Percentiles rank a stretch among this genome's conserved stretches.
These are phyloP conservation scores for Metarhizium robertsii DNA, from an alignment of 2,329 filamentous ascomycete genomes.

Conservation along the genomic window DNA sequence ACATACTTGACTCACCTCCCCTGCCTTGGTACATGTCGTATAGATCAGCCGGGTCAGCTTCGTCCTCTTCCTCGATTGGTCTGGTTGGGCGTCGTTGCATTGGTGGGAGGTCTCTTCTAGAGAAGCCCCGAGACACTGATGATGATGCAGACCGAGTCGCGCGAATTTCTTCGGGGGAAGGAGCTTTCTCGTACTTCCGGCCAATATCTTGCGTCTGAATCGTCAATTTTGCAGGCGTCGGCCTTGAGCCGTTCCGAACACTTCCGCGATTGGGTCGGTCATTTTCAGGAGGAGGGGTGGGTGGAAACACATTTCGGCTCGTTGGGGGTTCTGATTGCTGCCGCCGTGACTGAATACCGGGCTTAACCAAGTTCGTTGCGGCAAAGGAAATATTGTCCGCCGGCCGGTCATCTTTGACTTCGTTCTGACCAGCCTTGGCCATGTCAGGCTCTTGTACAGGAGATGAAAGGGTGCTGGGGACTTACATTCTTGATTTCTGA, in stretches of 20 bases:
- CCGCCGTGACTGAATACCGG: constrained; percentile 67
- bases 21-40: constrained; percentile 49
- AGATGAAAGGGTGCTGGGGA: constrained; percentile 5
- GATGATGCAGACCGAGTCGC: constrained; percentile 33
- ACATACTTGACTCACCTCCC: constrained; percentile 28
- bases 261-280: constrained; percentile 57
- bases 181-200: constrained; percentile 46
- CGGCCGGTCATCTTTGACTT: constrained; percentile 69
- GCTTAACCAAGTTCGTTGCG: constrained; percentile 86
- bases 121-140: constrained; percentile 34
- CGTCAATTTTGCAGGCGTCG: constrained; percentile 52
- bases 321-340: constrained; percentile 80
- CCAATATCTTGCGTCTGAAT: constrained; percentile 46
- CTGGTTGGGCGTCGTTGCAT: constrained; percentile 19
- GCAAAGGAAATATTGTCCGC: constrained; percentile 82
- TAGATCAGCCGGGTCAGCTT: constrained; percentile 59
- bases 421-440: constrained; percentile 37
- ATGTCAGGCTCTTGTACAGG: constrained; percentile 10
- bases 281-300: constrained; percentile 92
- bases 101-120: constrained; percentile 26
- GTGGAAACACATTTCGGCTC: constrained; percentile 78
- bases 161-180: constrained; percentile 32
- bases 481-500: constrained; percentile 67
- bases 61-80: constrained; percentile 42
- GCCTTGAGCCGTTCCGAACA: constrained; percentile 52